phyloP scores from a whole-genome alignment of 108 stramenopile species.

The Asterionellopsis glacialis region DNA sequence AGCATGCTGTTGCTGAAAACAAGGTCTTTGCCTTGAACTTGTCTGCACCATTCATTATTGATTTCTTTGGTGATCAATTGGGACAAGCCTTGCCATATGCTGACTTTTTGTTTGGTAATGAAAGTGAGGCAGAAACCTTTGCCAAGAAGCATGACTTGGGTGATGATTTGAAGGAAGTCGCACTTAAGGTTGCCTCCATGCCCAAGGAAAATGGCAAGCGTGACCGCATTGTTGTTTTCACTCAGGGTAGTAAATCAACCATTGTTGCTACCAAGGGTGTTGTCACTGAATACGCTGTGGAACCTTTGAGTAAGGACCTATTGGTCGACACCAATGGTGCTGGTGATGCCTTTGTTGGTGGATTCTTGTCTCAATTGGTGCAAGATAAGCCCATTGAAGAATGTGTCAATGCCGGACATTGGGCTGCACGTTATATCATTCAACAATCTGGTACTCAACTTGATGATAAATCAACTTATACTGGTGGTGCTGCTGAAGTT shows the following conservation, averaged over 20 bases:
- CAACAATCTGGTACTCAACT: conserved; percentile 87
- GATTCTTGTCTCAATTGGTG: conserved; percentile 90
- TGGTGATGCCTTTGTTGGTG: conserved; percentile 99
- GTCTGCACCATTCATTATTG: conserved; percentile 97
- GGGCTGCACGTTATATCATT: conserved; percentile 93
- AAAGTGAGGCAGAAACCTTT: conserved; percentile 96
- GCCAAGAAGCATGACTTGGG: conserved; percentile 93
- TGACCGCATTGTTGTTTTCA: conserved; percentile 93
- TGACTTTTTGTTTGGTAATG: conserved; percentile 98
- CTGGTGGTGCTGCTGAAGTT: no score
- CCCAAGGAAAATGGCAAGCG: conserved; percentile 84
- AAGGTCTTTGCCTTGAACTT: conserved; percentile 97
- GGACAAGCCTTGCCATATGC: conserved; percentile 91
- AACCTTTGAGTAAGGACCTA: conserved; percentile 72
- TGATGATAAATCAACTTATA: no score
- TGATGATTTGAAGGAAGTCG: conserved; percentile 87
- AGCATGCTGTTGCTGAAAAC: conserved; percentile 82
- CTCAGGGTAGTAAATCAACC: conserved; percentile 93
- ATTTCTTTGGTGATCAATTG: conserved; percentile 96
- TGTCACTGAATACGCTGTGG: conserved; percentile 88
- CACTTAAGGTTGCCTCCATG: conserved; percentile 78
- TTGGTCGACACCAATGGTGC: conserved; percentile 99
- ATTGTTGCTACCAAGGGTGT: conserved; percentile 91
- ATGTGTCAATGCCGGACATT: conserved; percentile 97
- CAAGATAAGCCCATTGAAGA: conserved; percentile 62